These are phyloP conservation scores for Tetrapyrgos nigripes DNA, from an alignment of 1,284 basidiomycete genomes.

Conservation along the genomic window DNA sequence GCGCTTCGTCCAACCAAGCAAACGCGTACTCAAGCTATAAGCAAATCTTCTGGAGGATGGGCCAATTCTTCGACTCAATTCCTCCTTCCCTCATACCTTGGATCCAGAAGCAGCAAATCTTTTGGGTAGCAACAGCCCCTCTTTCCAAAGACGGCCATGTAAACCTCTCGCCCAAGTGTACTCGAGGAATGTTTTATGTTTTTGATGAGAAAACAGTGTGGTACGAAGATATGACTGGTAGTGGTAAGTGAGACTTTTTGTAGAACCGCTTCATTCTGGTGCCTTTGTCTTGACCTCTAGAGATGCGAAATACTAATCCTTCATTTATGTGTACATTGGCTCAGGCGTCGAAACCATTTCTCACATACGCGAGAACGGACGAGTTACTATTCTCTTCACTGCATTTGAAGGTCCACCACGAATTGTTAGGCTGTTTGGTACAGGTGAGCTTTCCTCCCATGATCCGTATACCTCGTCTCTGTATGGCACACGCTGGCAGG, in stretches of 20 bases:
- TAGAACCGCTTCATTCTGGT: not conserved
- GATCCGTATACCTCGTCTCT: not conserved
- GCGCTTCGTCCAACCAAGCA: too few species aligned
- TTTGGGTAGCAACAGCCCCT: constrained; percentile 65
- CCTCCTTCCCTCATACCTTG: constrained; percentile 51
- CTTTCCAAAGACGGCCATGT: constrained; percentile 54
- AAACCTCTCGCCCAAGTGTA: constrained; percentile 61
- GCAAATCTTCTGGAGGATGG: too few species aligned
- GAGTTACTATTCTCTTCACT: constrained; percentile 62
- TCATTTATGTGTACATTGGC: too few species aligned
- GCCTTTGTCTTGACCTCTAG: not conserved
- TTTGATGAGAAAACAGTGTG: constrained; percentile 54
- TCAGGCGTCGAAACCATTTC: constrained; percentile 64
- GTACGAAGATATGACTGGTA: constrained; percentile 67
- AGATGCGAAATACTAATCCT: not conserved
- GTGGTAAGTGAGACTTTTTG: constrained; percentile 43
- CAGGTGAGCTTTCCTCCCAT: constrained; percentile 39
- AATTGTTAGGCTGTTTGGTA: constrained; percentile 62
- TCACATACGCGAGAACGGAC: constrained; percentile 61
- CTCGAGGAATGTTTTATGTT: constrained; percentile 56
- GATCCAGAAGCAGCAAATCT: constrained; percentile 60
- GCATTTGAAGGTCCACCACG: constrained; percentile 59
- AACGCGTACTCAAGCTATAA: too few species aligned
- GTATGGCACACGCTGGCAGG: constrained; percentile 35
- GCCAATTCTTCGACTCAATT: constrained; percentile 45